These are phyloP conservation scores for Trifolium repens DNA, from an alignment of 306 rosid genomes.

Conservation along the genomic window DNA sequence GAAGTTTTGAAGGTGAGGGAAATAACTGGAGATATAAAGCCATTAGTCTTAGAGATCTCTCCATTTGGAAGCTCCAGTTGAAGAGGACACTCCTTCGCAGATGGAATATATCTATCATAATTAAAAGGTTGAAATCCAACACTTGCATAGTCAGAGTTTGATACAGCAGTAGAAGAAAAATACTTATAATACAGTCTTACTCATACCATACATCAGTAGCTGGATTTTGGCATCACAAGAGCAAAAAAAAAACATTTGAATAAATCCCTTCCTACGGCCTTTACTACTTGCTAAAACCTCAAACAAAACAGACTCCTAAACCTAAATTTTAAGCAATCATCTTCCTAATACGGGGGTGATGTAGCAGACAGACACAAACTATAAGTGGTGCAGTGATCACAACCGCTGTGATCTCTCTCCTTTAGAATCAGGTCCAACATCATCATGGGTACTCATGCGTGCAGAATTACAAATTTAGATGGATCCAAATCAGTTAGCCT, in stretches of 20 bases:
- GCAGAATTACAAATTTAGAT: not conserved
- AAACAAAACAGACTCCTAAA: slow-evolving; percentile 12
- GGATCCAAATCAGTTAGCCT: slow-evolving; percentile 15
- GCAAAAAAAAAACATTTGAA: not conserved
- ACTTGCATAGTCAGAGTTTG: slow-evolving; percentile 5
- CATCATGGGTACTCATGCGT: slow-evolving; percentile 2
- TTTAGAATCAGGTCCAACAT: not conserved
- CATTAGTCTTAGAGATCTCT: slow-evolving; percentile 81
- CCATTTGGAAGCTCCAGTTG: slow-evolving; percentile 84
- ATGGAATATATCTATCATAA: slow-evolving; percentile 71
- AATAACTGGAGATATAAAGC: slow-evolving; percentile 93
- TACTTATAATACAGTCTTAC: not conserved
- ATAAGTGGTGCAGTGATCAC: slow-evolving; percentile 7
- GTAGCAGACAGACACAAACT: not conserved
- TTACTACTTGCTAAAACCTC: not conserved
- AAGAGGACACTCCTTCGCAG: slow-evolving; percentile 90
- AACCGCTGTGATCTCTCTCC: not conserved
- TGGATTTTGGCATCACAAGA: not conserved
- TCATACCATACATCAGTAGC: slow-evolving; percentile 2
- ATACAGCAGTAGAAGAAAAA: not conserved
- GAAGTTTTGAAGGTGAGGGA: slow-evolving; percentile 40
- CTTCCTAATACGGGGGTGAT: slow-evolving; percentile 2
- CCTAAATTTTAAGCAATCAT: not conserved
- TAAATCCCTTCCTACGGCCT: not conserved
- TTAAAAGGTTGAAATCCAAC: slow-evolving; percentile 25